Evolutionary conservation across 129 eudicot genomes (phyloP), one percentile per base, ranked within the genome.

Genomic region (Glebionis coronaria): DNA sequence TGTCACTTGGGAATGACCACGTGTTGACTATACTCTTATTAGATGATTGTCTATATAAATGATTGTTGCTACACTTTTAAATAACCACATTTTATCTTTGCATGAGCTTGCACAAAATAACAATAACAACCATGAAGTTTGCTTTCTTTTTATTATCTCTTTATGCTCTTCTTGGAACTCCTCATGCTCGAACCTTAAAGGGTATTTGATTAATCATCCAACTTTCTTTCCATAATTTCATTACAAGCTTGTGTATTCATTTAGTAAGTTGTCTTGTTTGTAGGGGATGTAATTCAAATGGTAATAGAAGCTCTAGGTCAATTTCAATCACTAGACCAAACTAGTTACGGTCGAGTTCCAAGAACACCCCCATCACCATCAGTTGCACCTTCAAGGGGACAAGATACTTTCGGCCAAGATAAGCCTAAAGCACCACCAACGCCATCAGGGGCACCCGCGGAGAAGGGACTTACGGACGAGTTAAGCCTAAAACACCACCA

Each of bases 301-400:
- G 52, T 44, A 10, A 51, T 19, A 31, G 18, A 12, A 40, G 57
- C 54, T 31, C 45, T 29, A 64, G 27, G n/a, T n/a, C n/a, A 27
- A 44, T 46, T 19, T 9, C 64, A 12, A 12, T 63, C 68, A 61
- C 27, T 3, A 9, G 65, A 59, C 21, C 21, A 15, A 4, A 14
- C 5, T 28, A 31, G 46, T 14, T 14, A 59, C 5, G 12, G 45
- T 5, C 45, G 65, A 59, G 21, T 14, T 4, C 10, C n/a, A n/a
- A 6, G 9, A 21, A 4, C 73, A 9, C 56, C 74, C 7, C 65
- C 56, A 15, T 15, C 73, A 6, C 73, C 61, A 38, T 13, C 21
- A 4, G 27, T 3, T 12, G 57, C 70, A 65, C 70, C 70, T 0
- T 47, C 70, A 23, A 19, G 2, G 15, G 53, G 14, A 50, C 63